Conservation (phyloP, 2,329 filamentous ascomycete species). For the Rhinocladiella mackenziei region DNA sequence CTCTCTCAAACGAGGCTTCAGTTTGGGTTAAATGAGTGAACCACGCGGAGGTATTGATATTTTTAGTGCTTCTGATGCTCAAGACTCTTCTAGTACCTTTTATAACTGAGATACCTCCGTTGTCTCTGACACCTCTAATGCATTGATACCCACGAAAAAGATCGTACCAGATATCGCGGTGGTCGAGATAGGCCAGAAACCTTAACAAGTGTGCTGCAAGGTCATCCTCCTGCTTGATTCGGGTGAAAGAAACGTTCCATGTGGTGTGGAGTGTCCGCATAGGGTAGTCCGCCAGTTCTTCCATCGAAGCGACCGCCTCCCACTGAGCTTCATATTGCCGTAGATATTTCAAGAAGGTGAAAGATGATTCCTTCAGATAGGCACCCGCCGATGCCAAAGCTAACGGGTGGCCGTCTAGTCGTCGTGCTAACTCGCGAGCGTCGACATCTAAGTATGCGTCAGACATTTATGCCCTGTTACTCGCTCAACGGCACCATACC, state of each 20-base stretch:
- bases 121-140: no score
- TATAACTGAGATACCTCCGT: no score
- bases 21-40: conserved; percentile 2
- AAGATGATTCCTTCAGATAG: conserved; percentile 41
- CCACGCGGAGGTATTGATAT: conserved; percentile 25
- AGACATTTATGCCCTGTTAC: neutral
- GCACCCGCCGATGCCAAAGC: conserved; percentile 47
- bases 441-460: conserved; percentile 8
- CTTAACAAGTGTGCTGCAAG: conserved; percentile 37
- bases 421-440: conserved; percentile 30
- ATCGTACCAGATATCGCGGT: conserved; percentile 46
- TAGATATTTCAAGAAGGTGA: conserved; percentile 40
- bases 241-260: conserved; percentile 21
- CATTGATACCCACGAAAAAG: conserved; percentile 35
- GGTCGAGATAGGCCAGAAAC: conserved; percentile 43
- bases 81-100: no score
- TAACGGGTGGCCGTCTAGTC: conserved; percentile 46
- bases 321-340: conserved; percentile 39
- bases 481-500: conserved; percentile 5
- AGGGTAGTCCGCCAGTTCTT: conserved; percentile 12
- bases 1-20: conserved; percentile 7
- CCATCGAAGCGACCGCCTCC: conserved; percentile 20
- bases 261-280: conserved; percentile 21
- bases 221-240: conserved; percentile 12
- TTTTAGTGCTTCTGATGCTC: no score